Base-by-base conservation (phyloP, 352 stramenopile species). In the Phytophthora melonis region DNA sequence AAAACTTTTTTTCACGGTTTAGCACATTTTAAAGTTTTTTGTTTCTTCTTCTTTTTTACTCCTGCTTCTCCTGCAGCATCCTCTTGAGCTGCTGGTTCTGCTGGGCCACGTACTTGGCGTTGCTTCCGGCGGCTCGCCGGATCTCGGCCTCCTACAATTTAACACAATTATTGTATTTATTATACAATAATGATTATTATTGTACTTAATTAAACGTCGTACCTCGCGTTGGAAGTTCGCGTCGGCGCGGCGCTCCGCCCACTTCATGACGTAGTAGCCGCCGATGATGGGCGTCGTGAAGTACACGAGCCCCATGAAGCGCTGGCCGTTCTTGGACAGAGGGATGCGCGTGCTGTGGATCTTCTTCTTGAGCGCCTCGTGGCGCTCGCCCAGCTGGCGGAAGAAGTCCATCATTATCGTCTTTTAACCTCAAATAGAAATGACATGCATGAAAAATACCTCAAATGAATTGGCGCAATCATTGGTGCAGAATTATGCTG, bases 191-290 rank as follows among this genome's bases (percentile, higher is more conserved):
- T 27, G 9, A 6, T 13, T n/a, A 36, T 8, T 34, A 5, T 25
- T 50, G 21, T 49, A 57, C 34, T 65, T 13, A 50, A 70, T 32
- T 36, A 34, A 59, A 13, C 9, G 19, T 11, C 30, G 27, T 32
- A 93, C 88, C 88, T 95, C 86, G 19, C 80, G 72, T 66, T 86
- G 80, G 63, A 95, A 92, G 71, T 97, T 97, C 50, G 67, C 68
- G 36, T 94, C 84, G 10, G 92, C 89, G 30, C 77, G 82, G 55
- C 79, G 72, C 59, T 94, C 84, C 18, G 92, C 76, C 91, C 91
- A 98, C 72, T 98, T 93, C 94, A 98, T 98, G 63, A 98, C 77
- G 70, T 87, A 97, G 74, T 97, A 97, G 50, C 94, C 94, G 43
- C 82, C 83, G 9, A 98, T 73, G 47, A 98, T 79, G 0, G 94